Evolutionary conservation across 1,139 yeast species (phyloP).

Genomic region (Yamadazyma mexicana): DNA sequence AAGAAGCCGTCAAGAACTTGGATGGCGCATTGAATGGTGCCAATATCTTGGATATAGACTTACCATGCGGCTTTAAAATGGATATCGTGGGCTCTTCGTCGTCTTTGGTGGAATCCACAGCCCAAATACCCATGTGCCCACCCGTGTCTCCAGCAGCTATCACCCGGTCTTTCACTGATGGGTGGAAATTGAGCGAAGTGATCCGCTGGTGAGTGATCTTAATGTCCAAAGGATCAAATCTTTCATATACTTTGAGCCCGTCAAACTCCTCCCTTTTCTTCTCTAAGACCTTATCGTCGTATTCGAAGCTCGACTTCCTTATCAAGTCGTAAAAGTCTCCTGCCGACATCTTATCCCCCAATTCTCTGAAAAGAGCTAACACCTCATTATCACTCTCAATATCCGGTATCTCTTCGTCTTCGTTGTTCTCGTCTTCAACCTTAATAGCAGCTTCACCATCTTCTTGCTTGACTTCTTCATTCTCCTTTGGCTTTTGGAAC

Average conservation of each 20-base stretch:
- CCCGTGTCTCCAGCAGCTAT: conserved; percentile 84
- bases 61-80: conserved; percentile 73
- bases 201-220: conserved; percentile 74
- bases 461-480: conserved; percentile 16
- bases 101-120: conserved; percentile 45
- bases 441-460: conserved; percentile 2
- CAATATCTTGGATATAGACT: conserved; percentile 63
- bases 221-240: conserved; percentile 68
- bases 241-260: conserved; percentile 48
- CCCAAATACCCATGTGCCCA: conserved; percentile 91
- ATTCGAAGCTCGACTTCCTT: conserved; percentile 25
- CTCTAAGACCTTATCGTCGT: conserved; percentile 40
- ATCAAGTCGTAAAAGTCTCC: conserved; percentile 74
- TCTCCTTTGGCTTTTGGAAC: conserved; percentile 18
- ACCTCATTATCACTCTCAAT: conserved; percentile 36
- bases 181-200: conserved; percentile 75
- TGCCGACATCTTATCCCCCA: conserved; percentile 62
- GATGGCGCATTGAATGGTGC: conserved; percentile 52
- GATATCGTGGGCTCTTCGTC: conserved; percentile 55
- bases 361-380: conserved; percentile 39
- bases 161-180: conserved; percentile 59
- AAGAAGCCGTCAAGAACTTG: conserved; percentile 68
- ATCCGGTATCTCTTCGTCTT: conserved; percentile 14
- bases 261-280: conserved; percentile 54
- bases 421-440: conserved; percentile 18